A percentile compares a stretch with the other conserved stretches of the same genome.
Evolutionary conservation across 2,329 filamentous ascomycete genomes (phyloP).

Genomic region (Dryadomyces quercus-mongolicae): DNA sequence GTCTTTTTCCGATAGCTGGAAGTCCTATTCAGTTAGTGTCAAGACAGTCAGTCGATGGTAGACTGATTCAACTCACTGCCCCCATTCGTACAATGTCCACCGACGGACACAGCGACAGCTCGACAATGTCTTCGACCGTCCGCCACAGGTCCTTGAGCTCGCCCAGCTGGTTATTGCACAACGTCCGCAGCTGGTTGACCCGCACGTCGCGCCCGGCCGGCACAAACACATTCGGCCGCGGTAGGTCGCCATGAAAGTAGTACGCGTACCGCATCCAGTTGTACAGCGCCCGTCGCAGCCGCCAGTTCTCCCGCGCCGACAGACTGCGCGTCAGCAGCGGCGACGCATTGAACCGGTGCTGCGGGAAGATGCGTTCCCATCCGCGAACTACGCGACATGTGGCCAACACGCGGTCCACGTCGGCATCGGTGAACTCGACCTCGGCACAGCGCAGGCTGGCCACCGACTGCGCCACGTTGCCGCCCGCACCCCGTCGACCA

Average conservation of each 20-base stretch:
- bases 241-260: constrained; percentile 36
- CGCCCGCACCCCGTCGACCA: neutral
- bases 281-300: constrained; percentile 37
- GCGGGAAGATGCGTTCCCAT: constrained; percentile 27
- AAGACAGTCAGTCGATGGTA: too few relatives aligned
- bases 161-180: constrained; percentile 30
- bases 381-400: constrained; percentile 22
- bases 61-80: constrained; percentile 23
- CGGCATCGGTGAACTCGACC: constrained; percentile 11
- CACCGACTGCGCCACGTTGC: neutral
- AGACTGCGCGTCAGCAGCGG: constrained; percentile 32
- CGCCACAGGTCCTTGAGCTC: constrained; percentile 33
- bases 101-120: constrained; percentile 33
- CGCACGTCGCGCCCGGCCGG: constrained; percentile 21
- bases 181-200: constrained; percentile 28
- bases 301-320: constrained; percentile 26
- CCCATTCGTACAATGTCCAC: constrained; percentile 24
- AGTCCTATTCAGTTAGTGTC: constrained; percentile 9
- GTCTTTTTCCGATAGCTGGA: constrained; percentile 13
- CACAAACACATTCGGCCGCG: constrained; percentile 12
- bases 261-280: constrained; percentile 42
- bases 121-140: constrained; percentile 31
- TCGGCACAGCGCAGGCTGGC: constrained; percentile 5
- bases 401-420: constrained; percentile 19
- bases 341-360: constrained; percentile 26